phyloP scores from a whole-genome alignment of 2,329 filamentous ascomycete species.

The Cercospora sp. region DNA sequence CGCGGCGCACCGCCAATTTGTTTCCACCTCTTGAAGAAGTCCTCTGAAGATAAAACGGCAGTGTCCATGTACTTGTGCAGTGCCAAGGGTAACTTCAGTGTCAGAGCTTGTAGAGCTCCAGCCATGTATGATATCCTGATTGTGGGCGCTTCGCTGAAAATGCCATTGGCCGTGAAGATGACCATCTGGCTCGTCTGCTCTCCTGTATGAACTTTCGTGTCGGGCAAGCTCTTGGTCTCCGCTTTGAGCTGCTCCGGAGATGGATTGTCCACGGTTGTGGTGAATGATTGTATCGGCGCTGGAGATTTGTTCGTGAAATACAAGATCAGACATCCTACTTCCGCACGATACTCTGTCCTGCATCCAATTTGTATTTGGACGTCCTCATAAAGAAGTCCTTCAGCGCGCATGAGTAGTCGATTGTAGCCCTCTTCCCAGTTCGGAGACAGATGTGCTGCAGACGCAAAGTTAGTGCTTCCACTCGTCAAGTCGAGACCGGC shows the following conservation, averaged over 20 bases:
- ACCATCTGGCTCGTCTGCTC: constrained; percentile 89
- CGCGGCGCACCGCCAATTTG: constrained; percentile 88
- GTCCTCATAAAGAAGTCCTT: constrained; percentile 93
- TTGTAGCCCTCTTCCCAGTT: constrained; percentile 93
- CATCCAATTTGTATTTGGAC: constrained; percentile 89
- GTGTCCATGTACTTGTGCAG: constrained; percentile 97
- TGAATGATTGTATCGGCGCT: constrained; percentile 83
- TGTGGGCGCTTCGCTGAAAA: constrained; percentile 83
- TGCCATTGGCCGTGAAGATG: constrained; percentile 83
- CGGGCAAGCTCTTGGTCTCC: constrained; percentile 85
- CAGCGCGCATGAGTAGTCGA: constrained; percentile 71
- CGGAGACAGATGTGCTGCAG: constrained; percentile 86
- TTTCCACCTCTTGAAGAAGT: constrained; percentile 99
- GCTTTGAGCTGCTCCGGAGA: constrained; percentile 69
- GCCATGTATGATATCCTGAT: constrained; percentile 93
- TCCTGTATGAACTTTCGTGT: constrained; percentile 72
- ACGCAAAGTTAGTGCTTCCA: constrained; percentile 79
- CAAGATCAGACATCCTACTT: constrained; percentile 90
- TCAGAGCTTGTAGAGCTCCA: constrained; percentile 87
- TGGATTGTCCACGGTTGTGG: constrained; percentile 84
- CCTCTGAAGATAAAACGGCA: constrained; percentile 79
- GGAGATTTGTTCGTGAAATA: constrained; percentile 96
- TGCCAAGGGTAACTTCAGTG: constrained; percentile 81
- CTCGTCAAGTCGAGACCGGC: constrained; percentile 77
- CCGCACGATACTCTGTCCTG: constrained; percentile 90